Evolutionary conservation across 78 protist species (phyloP).

Genomic region (Thecamonas trahens): DNA sequence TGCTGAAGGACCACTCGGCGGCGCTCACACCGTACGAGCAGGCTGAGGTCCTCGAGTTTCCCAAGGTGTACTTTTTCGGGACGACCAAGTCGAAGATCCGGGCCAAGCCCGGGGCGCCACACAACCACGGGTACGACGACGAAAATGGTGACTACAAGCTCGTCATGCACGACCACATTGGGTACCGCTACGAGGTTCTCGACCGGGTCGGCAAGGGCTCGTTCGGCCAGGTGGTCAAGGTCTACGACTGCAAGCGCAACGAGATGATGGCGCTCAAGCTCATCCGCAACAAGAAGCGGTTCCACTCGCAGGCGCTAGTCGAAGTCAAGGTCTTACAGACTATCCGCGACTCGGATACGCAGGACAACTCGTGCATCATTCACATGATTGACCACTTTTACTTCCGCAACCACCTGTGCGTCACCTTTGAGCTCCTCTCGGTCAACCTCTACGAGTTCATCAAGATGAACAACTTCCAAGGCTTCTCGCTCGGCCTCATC

Average conservation of each 20-base stretch:
- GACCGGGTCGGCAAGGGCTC: conserved; percentile 73
- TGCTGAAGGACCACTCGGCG: conserved; percentile 13
- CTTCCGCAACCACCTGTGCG: conserved; percentile 82
- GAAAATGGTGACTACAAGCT: conserved; percentile 77
- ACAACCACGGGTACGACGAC: conserved; percentile 67
- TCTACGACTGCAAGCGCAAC: conserved; percentile 53
- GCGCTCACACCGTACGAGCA: conserved; percentile 53
- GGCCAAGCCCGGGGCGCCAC: conserved; percentile 19
- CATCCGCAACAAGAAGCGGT: conserved; percentile 85
- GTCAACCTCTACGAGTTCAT: conserved; percentile 77
- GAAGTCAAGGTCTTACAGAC: conserved; percentile 85
- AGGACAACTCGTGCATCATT: conserved; percentile 22
- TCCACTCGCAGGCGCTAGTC: conserved; percentile 87
- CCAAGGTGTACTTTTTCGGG: conserved; percentile 52
- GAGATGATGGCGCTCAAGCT: conserved; percentile 77
- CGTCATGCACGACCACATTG: conserved; percentile 75
- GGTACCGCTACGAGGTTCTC: conserved; percentile 77
- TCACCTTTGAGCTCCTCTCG: conserved; percentile 65
- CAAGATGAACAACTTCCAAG: conserved; percentile 65
- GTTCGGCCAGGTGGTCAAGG: conserved; percentile 78
- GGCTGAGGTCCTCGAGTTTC: conserved; percentile 63
- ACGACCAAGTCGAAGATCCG: conserved; percentile 5
- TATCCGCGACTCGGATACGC: conserved; percentile 6
- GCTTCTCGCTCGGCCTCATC: conserved; percentile 26
- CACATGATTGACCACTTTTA: conserved; percentile 41